Conservation (phyloP, 2,329 filamentous ascomycete genomes). For the Xylaria multiplex region DNA sequence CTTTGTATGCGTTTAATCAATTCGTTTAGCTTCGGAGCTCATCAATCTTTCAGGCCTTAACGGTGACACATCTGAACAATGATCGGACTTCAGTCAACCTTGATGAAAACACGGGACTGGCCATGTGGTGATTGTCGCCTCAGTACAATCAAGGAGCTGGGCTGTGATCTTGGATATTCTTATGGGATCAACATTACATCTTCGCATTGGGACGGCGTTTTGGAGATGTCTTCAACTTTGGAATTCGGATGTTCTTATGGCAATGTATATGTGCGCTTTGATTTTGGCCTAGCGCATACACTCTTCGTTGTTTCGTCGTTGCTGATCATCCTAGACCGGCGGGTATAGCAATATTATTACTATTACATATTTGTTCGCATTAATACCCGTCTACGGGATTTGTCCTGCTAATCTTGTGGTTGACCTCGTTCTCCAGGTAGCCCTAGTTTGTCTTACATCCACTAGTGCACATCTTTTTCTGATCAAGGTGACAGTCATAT, state of each 20-base stretch:
- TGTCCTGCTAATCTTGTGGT: too few species aligned
- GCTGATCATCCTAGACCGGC: neutral
- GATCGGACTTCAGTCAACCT: neutral
- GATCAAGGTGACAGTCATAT: too few species aligned
- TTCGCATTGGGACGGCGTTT: slow-evolving; percentile 33
- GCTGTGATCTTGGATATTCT: neutral
- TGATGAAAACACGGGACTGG: neutral
- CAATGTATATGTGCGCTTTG: neutral
- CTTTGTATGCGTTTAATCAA: neutral
- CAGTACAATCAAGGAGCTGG: neutral
- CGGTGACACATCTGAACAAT: neutral
- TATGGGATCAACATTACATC: neutral
- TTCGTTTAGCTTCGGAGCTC: neutral
- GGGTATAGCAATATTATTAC: slow-evolving; percentile 15
- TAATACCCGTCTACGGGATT: neutral
- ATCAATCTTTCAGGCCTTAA: neutral
- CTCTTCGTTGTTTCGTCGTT: neutral
- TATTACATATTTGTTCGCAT: neutral
- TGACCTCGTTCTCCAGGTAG: too few species aligned
- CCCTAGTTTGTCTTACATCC: too few species aligned
- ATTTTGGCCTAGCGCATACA: neutral
- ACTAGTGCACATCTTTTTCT: too few species aligned
- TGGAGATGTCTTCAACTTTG: neutral
- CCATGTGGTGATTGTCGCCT: neutral
- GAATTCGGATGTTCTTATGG: neutral